Percentiles rank a stretch among this genome's conserved stretches.
These are phyloP conservation scores for Podospora fimiseda DNA, from an alignment of 495 filamentous ascomycete genomes.

Conservation along the genomic window DNA sequence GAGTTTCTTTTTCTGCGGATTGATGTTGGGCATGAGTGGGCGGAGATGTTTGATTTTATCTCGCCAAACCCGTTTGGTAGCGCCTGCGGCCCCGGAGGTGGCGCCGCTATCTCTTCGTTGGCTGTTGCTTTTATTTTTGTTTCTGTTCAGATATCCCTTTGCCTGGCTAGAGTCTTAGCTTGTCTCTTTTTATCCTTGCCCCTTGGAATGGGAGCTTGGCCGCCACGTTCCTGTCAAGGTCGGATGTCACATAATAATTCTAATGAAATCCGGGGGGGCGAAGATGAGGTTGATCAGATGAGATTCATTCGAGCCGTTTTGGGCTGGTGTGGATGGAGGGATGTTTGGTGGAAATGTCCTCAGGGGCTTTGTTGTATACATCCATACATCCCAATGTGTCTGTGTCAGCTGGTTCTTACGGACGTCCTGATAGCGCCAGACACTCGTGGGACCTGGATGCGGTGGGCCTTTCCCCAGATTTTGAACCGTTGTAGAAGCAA, in stretches of 20 bases:
- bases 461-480: no score
- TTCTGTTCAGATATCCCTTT: not conserved
- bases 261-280: not conserved
- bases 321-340: not conserved
- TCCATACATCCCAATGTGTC: no score
- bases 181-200: not conserved
- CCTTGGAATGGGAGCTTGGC: not conserved
- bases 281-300: not conserved
- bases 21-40: slow-evolving; percentile 2
- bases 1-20: not conserved
- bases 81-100: not conserved
- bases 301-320: not conserved
- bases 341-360: no score
- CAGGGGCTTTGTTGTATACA: no score
- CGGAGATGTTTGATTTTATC: not conserved
- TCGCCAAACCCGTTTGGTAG: not conserved
- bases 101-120: slow-evolving; percentile 1
- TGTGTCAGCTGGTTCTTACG: no score
- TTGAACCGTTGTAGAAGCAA: no score
- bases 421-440: no score
- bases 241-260: not conserved
- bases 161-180: not conserved
- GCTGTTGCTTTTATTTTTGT: not conserved
- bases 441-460: no score
- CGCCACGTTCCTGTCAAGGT: not conserved